Base-by-base conservation (phyloP, 495 filamentous ascomycete genomes). In the Thermothielavioides terrestris region DNA sequence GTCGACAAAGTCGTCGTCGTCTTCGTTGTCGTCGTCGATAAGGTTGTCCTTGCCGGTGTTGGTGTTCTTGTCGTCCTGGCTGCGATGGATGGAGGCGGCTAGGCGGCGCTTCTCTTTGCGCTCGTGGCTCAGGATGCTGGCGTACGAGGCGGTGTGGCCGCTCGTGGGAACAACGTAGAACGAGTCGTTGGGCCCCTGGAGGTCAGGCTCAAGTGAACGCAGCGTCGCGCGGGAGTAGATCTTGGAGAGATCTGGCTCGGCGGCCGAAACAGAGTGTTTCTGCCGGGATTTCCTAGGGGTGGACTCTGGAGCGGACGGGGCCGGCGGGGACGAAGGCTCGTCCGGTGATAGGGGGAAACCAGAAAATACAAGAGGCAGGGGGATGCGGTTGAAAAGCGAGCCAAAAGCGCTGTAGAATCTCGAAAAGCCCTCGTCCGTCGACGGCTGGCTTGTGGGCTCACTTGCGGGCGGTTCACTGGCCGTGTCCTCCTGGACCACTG, bases 111-210 rank as follows among this genome's bases (percentile, higher is more conserved):
- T 82, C 46, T 81, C 83, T 45, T 82, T 84, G 44, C 84, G 77
- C 2, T 81, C 83, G 49, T 85, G 80, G 8, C 78, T 79, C 1
- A 95, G 70, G 23, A 98, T 94, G 37, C 80, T 85, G 4, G 92
- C 90, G 61, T 97, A 98, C 0, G 87, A 86, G 35, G 86, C 79
- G 0, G 89, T 95, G 49, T 88, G 86, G 23, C 92, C 92, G 5
- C 86, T 86, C 0, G 85, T 83, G 8, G 91, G 92, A 0, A 98
- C 92, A 1, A 98, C 86, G 61, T 96, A 96, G 72, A 97, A 98
- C 23, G 84, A 89, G 61, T 96, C 89, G 30, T 80, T 80, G 22
- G 71, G 69, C 7, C 68, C 73, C 17, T 82, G 68, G 9, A 64
- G 68, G 31, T 70, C 69, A 23, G 64, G 60, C 6, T 61, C 50